Evolutionary conservation across 2,329 filamentous ascomycete genomes (phyloP), one percentile per base, ranked within the genome.

Genomic region (Fusarium palustre): DNA sequence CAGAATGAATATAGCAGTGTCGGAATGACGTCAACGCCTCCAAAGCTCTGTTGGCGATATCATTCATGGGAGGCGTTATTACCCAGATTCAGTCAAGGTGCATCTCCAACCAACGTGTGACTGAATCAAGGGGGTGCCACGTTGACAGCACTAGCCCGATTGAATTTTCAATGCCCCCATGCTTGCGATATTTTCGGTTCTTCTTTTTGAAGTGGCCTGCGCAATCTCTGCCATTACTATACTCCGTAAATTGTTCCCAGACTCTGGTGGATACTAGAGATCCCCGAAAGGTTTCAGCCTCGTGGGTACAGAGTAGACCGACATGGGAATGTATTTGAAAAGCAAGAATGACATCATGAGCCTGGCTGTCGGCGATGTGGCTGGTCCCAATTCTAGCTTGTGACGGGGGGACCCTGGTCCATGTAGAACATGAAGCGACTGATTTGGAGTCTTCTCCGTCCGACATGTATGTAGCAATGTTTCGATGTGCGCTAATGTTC

Each of bases 1-100:
- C 16, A 33, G 31, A 45, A 38, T 38, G 13, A 47, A 15, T 16
- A 22, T 15, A 39, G 33, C 42, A 45, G 59, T 45, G 30, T 24
- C 25, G 16, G 16, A 43, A 74, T 73, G 71, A 73, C 69, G 71
- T 74, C 64, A 74, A 73, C 54, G 71, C 59, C 71, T 72, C 66
- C 49, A 30, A 49, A 57, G 34, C 58, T 47, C 50, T 64, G 53
- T 46, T 71, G 47, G 67, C 31, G 69, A 68, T 66, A 46, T 53
- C 49, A 46, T 57, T 61, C 42, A 53, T 48, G 63, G 59, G 48
- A 46, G 42, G 39, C 48, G 63, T 70, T 67, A 57, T 38, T 71
- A 28, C 41, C 41, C 41, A 56, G 48, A 57, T 39, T 55, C 43
- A 38, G 59, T 65, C 49, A 67, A 61, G 56, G 47, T 36, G 41